Base-by-base conservation (phyloP, 2,329 filamentous ascomycete genomes). In the Arachnomyces sp. region DNA sequence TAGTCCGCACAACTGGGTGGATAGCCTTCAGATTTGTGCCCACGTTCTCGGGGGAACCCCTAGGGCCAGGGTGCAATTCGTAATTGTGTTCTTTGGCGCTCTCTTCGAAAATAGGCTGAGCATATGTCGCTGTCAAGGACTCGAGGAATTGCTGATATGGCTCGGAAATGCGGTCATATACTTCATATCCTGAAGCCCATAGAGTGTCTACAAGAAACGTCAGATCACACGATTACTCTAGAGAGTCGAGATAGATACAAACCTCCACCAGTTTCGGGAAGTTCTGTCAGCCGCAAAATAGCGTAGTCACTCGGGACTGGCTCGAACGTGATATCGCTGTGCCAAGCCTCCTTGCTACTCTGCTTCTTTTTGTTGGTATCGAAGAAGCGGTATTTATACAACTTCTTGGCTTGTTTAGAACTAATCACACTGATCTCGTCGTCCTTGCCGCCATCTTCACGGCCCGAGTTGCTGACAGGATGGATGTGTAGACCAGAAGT, bases 31-130 rank as follows among this genome's bases (percentile, higher is more conserved):
- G 63, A 16, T 67, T 64, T 3, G 60, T 59, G 31, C 77, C 77
- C 14, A 73, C 61, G 48, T 81, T 81, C 42, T 77, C 61, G 1
- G 75, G 75, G 1, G 72, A 72, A 1, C 77, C 77, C 6, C 57
- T 52, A 2, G 53, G 51, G 1, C 49, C 54, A 2, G 47, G 46
- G 32, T 54, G 56, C 6, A 65, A 43, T 12, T 55, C 44, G 17
- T 60, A 55, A 14, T 52, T 49, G 18, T 58, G 55, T 2, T 54
- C 45, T 28, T 55, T 49, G n/a, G 61, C 57, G 5, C 50, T 43
- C n/a, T 55, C 43, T 31, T 56, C 53, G 34, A 61, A 63, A 13
- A 40, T 42, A 0, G 57, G 58, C 31, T 60, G 53, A 7, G 53
- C 47, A 31, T 56, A 58, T 4, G 55, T 63, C 35, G 54, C 58